Evolutionary conservation across 139 green algal genomes (phyloP), one percentile per base, ranked within the genome.

Genomic region (Chlorokybus atmophyticus): DNA sequence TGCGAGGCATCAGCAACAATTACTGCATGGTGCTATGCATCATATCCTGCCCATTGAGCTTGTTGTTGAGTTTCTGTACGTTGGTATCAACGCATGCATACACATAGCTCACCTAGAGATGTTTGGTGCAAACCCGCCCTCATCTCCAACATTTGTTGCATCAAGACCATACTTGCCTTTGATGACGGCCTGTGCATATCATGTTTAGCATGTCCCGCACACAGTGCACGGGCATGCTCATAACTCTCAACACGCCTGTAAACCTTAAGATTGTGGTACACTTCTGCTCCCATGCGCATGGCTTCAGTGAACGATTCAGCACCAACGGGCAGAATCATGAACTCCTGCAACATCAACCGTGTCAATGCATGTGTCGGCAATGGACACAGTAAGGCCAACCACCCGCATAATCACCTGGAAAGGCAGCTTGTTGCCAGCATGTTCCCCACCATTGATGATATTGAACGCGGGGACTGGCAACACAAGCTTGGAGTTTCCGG

Each of bases 141-240:
- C 92, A 57, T 99, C 92, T 40, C 92, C 92, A 25, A 99, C 92
- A 61, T 98, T 98, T 72, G 76, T 86, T 10, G 91, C 87, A 51
- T 98, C 91, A 76, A 94, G 85, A 49, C 90, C 89, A 56, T 98
- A 97, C 83, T 97, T 94, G 56, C 85, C 83, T 89, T 97, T 81
- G 55, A 73, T 73, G 17, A 68, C 51, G 3, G 64, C 21, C 62
- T 67, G 59, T 21, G 35, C 10, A 14, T 44, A 14, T n/a, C n/a
- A n/a, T n/a, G n/a, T n/a, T n/a, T n/a, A n/a, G n/a, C n/a, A n/a
- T n/a, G n/a, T n/a, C n/a, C n/a, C n/a, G n/a, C n/a, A n/a, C n/a
- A n/a, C n/a, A n/a, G n/a, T n/a, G n/a, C n/a, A n/a, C n/a, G n/a
- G n/a, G n/a, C n/a, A n/a, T n/a, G n/a, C n/a, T n/a, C n/a, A n/a